Evolutionary conservation across 805 yeast species (phyloP).

Genomic region (Wickerhamiella sergipiensis): DNA sequence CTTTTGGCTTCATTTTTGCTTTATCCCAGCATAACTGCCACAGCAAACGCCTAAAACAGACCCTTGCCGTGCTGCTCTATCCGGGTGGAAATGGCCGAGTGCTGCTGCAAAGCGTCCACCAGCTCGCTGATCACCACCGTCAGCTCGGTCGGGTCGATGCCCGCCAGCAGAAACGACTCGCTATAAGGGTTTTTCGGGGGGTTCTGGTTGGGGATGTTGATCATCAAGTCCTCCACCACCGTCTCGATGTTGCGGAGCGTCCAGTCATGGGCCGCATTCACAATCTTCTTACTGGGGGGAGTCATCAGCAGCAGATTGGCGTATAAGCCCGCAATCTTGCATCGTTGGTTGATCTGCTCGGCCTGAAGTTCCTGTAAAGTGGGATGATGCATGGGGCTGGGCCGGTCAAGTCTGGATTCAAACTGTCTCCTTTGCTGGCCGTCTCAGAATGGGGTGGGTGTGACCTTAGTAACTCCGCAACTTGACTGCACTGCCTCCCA

Average conservation of each 20-base stretch:
- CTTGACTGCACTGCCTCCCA: not conserved
- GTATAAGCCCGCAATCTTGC: slow-evolving; percentile 20
- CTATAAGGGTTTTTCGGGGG: slow-evolving; percentile 19
- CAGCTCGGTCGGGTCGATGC: slow-evolving; percentile 16
- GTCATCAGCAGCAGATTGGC: slow-evolving; percentile 19
- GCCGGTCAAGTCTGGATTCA: not conserved
- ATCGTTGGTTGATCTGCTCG: slow-evolving; percentile 24
- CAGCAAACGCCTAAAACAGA: slow-evolving; percentile 7
- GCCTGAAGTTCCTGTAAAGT: slow-evolving; percentile 15
- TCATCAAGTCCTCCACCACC: slow-evolving; percentile 20
- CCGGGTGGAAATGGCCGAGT: slow-evolving; percentile 16
- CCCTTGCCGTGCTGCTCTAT: slow-evolving; percentile 25
- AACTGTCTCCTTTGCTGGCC: not conserved
- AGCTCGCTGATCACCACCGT: slow-evolving; percentile 16
- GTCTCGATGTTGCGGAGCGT: slow-evolving; percentile 21
- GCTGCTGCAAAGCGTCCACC: slow-evolving; percentile 18
- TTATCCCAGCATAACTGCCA: too few species aligned
- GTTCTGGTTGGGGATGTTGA: slow-evolving; percentile 17
- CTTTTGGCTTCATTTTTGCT: too few species aligned
- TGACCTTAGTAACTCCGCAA: not conserved
- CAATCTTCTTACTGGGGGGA: slow-evolving; percentile 18
- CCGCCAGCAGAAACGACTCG: slow-evolving; percentile 15
- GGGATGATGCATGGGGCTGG: not conserved
- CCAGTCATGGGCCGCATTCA: slow-evolving; percentile 26
- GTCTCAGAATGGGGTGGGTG: not conserved